Evolutionary conservation across 192 early-diverging fungal species (phyloP), one percentile per base, ranked within the genome.

Genomic region (Lobulomyces angularis): DNA sequence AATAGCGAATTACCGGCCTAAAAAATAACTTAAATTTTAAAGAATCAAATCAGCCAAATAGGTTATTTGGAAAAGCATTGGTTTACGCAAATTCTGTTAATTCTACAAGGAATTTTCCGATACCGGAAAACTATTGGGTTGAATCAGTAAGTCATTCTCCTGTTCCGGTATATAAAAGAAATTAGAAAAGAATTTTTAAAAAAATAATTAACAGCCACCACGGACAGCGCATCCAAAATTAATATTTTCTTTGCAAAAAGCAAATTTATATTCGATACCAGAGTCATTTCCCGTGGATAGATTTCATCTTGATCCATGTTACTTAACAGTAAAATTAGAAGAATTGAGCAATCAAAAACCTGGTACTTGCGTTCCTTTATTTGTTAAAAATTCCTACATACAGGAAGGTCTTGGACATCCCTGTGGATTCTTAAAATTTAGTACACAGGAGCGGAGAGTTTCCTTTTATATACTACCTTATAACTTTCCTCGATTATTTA

Each of bases 401-500:
- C 55, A 64, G 1, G 82, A 74, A 0, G n/a, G n/a, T n/a, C 53
- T 56, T 25, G 79, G 79, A 19, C 70, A 69, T 31, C 77, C 82
- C 2, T 86, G 85, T 50, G 85, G 83, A 9, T 81, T 79, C 22
- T 47, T 88, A 26, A 80, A 79, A 43, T 70, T 73, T 21, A 80
- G 71, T 48, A 64, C 69, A 1, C 59, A 61, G 14, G 67, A 71
- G 24, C 76, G 69, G 20, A 66, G 67, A 2, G 85, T 88, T 24
- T 80, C 79, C 22, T 46, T 88, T 47, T 84, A 80, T 27, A 56
- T 83, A 3, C 53, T 84, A 35, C 80, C 85, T 1, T 88, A 88
- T 55, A 84, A 86, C 48, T 88, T 74, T 46, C 72, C 77, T 1
- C 65, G 61, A 25, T 58, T 86, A n/a, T 88, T 86, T 55, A 70